Evolutionary conservation across 768 basidiomycete species (phyloP), one percentile per base, ranked within the genome.

Genomic region (Lactarius quietus): DNA sequence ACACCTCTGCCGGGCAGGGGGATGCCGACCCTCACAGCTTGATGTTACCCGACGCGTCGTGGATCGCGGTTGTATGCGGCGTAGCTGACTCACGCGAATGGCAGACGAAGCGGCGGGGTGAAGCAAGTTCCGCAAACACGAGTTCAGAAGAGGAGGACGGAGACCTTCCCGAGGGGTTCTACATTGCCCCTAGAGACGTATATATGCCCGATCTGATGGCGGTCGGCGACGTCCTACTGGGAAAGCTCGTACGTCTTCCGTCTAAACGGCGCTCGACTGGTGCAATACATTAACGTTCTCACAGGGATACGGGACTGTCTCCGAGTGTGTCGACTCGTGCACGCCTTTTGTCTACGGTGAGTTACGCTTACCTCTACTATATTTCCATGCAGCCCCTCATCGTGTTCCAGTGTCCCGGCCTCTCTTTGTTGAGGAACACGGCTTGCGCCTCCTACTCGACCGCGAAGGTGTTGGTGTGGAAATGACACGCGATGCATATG

Each of bases 141-240:
- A 71, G 70, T 38, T 72, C 72, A 64, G 73, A 69, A 3, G 63
- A 68, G 35, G 74, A 73, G 26, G 76, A 76, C 58, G 72, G 71
- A 18, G 78, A 76, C 48, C 73, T 92, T 17, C 90, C 90, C 0
- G 83, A 86, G 14, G 80, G 81, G 20, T 91, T 93, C 75, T 93
- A 83, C 69, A 84, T 91, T 45, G 90, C 89, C 3, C 90, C 89
- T 38, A 81, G 79, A 73, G 85, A 90, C 70, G 84, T 92, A 41
- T 91, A 92, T 74, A 91, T 93, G 86, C 91, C 91, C 20, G 89
- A 93, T 74, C 73, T 93, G 67, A 90, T 85, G 31, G 88, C 88
- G 1, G 80, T 85, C 9, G 86, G 82, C 6, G 89, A 93, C 70
- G 89, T 89, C 23, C 77, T 92, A 17, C 79, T 93, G 41, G 91